Percentiles rank a stretch among this genome's conserved stretches.
Conservation (phyloP, 2,329 filamentous ascomycete genomes). For the Ophiocordyceps camponoti-saundersi region DNA sequence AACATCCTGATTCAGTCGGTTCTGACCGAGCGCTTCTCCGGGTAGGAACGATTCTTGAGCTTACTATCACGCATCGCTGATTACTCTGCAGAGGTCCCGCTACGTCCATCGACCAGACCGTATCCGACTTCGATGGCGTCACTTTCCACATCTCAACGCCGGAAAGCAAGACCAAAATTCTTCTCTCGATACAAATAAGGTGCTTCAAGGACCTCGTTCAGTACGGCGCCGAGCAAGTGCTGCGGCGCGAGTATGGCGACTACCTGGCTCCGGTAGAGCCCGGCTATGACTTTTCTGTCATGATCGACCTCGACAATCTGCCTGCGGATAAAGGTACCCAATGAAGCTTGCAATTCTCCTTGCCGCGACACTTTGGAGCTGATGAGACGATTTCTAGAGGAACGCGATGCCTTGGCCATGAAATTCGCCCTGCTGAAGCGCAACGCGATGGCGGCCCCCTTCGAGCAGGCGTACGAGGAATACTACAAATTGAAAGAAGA, state of each 20-base stretch:
- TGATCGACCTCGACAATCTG: slow-evolving; percentile 75
- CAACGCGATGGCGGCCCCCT: slow-evolving; percentile 96
- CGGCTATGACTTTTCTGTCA: slow-evolving; percentile 90
- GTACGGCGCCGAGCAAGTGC: slow-evolving; percentile 81
- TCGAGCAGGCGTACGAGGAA: slow-evolving; percentile 91
- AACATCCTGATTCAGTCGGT: slow-evolving; percentile 96
- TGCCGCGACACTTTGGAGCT: neutral
- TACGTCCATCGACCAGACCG: slow-evolving; percentile 87
- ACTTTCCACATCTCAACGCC: slow-evolving; percentile 98
- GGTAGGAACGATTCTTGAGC: slow-evolving; percentile 28
- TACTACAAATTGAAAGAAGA: slow-evolving; percentile 75
- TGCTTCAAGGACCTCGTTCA: slow-evolving; percentile 85
- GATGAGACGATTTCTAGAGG: slow-evolving; percentile 35
- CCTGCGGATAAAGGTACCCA: slow-evolving; percentile 56
- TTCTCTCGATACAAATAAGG: slow-evolving; percentile 86
- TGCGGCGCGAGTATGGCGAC: slow-evolving; percentile 84
- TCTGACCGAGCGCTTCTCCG: slow-evolving; percentile 84
- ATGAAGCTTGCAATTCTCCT: neutral
- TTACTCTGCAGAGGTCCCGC: slow-evolving; percentile 53
- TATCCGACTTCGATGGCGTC: slow-evolving; percentile 97
- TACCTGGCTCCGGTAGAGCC: slow-evolving; percentile 78
- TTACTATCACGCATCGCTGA: slow-evolving; percentile 11
- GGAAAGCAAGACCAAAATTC: slow-evolving; percentile 81
- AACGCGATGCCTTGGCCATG: slow-evolving; percentile 68
- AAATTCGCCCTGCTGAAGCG: slow-evolving; percentile 87